Evolutionary conservation across 176 grass and related monocot species (phyloP).

Genomic region (bread wheat (Triticum aestivum)): DNA sequence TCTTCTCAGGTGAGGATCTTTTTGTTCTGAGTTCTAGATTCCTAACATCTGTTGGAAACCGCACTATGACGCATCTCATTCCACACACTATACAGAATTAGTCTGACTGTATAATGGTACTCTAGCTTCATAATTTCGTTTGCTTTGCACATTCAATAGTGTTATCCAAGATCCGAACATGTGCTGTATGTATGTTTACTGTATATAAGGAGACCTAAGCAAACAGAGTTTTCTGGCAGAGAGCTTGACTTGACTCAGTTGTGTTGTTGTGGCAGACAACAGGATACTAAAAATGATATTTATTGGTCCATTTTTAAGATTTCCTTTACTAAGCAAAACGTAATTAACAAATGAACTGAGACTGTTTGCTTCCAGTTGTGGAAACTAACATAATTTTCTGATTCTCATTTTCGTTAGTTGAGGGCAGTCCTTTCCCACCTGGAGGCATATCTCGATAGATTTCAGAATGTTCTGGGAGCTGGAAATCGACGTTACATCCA

Average conservation of each 20-base stretch:
- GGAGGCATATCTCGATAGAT: slow-evolving; percentile 76
- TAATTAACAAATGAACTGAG: neutral
- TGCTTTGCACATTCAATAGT: slow-evolving; percentile 18
- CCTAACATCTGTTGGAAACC: neutral
- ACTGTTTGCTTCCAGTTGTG: neutral
- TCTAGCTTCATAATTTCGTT: neutral
- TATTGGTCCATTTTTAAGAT: neutral
- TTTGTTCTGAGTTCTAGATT: neutral
- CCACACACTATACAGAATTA: neutral
- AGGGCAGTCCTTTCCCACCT: slow-evolving; percentile 64
- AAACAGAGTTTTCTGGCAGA: neutral
- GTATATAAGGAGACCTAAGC: neutral
- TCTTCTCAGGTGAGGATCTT: slow-evolving; percentile 52
- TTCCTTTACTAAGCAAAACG: slow-evolving; percentile 1
- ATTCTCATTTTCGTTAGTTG: slow-evolving; percentile 55
- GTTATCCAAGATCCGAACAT: neutral
- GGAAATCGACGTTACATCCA: slow-evolving; percentile 92
- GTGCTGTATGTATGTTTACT: neutral
- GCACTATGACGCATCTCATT: neutral
- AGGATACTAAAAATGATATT: neutral
- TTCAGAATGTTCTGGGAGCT: slow-evolving; percentile 68
- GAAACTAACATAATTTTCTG: slow-evolving; percentile 15
- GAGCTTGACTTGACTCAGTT: neutral
- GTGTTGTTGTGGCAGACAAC: neutral
- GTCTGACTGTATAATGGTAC: neutral